Conservation (phyloP, 495 filamentous ascomycete genomes). For the Penicillium flavigenum region DNA sequence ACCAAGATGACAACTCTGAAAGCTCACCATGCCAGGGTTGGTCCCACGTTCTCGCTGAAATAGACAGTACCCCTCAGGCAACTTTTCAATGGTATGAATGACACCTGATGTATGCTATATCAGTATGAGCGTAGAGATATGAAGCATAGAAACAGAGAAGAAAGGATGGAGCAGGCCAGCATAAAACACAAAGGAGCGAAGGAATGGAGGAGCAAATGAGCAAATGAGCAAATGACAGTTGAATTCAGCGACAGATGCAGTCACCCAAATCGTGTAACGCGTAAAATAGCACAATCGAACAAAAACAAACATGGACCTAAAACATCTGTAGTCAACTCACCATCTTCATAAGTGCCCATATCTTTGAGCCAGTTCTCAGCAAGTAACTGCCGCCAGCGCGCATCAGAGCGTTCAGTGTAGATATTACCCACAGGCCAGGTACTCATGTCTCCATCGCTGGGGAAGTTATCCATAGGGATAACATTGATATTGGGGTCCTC, state of each 20-base stretch:
- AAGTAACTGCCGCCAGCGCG: slow-evolving; percentile 32
- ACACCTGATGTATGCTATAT: slow-evolving; percentile 32
- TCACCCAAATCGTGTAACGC: neutral
- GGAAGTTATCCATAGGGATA: slow-evolving; percentile 30
- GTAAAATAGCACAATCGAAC: neutral
- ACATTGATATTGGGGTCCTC: slow-evolving; percentile 29
- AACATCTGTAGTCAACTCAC: slow-evolving; percentile 27
- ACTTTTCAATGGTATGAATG: slow-evolving; percentile 48
- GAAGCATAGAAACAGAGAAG: neutral
- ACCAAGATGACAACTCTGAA: neutral
- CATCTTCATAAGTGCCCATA: slow-evolving; percentile 30
- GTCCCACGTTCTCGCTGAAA: slow-evolving; percentile 44
- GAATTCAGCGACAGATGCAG: neutral
- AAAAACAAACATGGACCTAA: neutral
- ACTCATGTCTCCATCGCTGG: slow-evolving; percentile 36
- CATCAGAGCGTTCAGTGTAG: slow-evolving; percentile 23
- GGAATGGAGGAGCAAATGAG: neutral
- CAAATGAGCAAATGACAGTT: neutral
- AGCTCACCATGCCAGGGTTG: slow-evolving; percentile 40
- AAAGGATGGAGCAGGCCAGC: neutral
- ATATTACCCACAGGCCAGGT: slow-evolving; percentile 31
- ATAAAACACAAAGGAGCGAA: neutral
- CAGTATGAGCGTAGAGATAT: neutral
- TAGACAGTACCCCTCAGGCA: slow-evolving; percentile 57
- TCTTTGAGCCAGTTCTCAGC: slow-evolving; percentile 42